Evolutionary conservation across 805 yeast genomes (phyloP).

Genomic region (Crinitomyces ghanaensis): DNA sequence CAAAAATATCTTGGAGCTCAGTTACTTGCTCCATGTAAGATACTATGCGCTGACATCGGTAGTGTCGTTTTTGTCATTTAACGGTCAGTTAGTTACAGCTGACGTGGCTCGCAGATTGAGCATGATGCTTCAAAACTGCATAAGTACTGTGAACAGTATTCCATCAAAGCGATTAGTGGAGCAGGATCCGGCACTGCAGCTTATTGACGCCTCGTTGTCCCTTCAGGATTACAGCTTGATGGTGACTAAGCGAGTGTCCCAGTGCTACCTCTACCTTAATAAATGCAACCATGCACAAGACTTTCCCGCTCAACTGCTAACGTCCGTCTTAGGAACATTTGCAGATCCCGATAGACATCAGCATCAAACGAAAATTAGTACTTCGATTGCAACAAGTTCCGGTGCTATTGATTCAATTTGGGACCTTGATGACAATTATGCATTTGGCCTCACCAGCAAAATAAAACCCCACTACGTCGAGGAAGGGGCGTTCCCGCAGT

Average conservation of each 20-base stretch:
- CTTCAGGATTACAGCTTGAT: conserved; percentile 23
- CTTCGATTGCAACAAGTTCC: conserved; percentile 22
- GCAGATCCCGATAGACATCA: conserved; percentile 23
- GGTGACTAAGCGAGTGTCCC: conserved; percentile 35
- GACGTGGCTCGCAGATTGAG: conserved; percentile 37
- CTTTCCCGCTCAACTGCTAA: conserved; percentile 32
- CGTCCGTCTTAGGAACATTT: conserved; percentile 23
- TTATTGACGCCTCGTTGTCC: conserved; percentile 15
- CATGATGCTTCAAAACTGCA: conserved; percentile 36
- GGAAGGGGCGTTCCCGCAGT: too few relatives aligned
- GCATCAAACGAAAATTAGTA: conserved; percentile 16
- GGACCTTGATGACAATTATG: conserved; percentile 29
- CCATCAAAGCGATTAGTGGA: conserved; percentile 19
- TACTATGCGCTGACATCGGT: conserved; percentile 50
- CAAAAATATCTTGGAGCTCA: conserved; percentile 25
- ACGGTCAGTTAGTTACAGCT: conserved; percentile 29
- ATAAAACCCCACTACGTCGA: too few relatives aligned
- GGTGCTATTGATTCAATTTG: conserved; percentile 24
- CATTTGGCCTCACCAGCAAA: conserved; percentile 34
- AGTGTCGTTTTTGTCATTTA: conserved; percentile 34
- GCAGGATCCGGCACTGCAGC: conserved; percentile 17
- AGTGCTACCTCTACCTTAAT: conserved; percentile 28
- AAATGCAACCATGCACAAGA: conserved; percentile 12
- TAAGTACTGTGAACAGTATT: conserved; percentile 19
- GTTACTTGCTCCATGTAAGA: conserved; percentile 37